phyloP scores from a whole-genome alignment of 164 flowering plant genomes.

The Tetracentron sinense region DNA sequence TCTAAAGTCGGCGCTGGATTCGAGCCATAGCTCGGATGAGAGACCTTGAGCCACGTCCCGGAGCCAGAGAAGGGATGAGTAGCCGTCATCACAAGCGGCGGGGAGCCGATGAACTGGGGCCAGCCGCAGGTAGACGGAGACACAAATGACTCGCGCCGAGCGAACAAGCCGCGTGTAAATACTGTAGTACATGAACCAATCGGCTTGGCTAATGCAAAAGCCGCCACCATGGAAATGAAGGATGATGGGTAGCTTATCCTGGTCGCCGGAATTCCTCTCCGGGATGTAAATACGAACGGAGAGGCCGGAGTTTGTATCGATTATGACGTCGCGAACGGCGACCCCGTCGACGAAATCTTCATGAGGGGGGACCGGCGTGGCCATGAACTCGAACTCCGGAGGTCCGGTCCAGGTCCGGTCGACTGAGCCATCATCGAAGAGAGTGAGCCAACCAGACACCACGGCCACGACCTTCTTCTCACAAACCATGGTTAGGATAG shows the following conservation, averaged over 20 bases:
- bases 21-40: slow-evolving; percentile 39
- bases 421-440: slow-evolving; percentile 63
- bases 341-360: slow-evolving; percentile 53
- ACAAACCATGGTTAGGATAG: neutral
- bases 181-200: slow-evolving; percentile 65
- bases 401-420: slow-evolving; percentile 77
- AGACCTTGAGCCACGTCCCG: slow-evolving; percentile 32
- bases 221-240: slow-evolving; percentile 91
- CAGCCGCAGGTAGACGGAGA: slow-evolving; percentile 51
- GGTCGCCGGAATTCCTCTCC: slow-evolving; percentile 16
- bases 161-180: slow-evolving; percentile 46
- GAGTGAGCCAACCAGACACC: slow-evolving; percentile 67
- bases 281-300: slow-evolving; percentile 57
- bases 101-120: slow-evolving; percentile 88
- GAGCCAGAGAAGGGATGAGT: slow-evolving; percentile 63
- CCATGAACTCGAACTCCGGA: slow-evolving; percentile 54
- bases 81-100: slow-evolving; percentile 57
- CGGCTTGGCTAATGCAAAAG: slow-evolving; percentile 68
- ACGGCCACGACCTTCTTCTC: slow-evolving; percentile 39
- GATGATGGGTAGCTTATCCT: slow-evolving; percentile 45
- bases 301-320: slow-evolving; percentile 29
- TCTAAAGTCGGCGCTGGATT: slow-evolving; percentile 40
- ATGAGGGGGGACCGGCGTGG: slow-evolving; percentile 47
- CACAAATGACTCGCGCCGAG: slow-evolving; percentile 32
- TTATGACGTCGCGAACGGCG: slow-evolving; percentile 42